A percentile compares a stretch with the other conserved stretches of the same genome.
phyloP scores from a whole-genome alignment of 768 basidiomycete genomes.

The Tricholoma terreum region DNA sequence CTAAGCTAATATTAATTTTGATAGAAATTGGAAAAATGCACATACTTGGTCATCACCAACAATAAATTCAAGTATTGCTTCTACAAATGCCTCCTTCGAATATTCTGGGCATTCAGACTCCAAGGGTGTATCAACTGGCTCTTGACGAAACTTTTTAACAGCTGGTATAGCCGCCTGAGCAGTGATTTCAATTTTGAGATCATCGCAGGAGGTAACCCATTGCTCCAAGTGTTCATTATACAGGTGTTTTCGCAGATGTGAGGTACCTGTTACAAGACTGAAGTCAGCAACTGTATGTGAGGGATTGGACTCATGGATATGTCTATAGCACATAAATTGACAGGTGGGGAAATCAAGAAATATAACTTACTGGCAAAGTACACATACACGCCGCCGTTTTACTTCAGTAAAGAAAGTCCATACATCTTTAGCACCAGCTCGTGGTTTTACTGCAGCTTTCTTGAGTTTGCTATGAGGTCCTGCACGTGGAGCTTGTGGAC shows the following conservation, averaged over 20 bases:
- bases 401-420: neutral
- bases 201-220: constrained; percentile 15
- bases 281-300: neutral
- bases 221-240: constrained; percentile 10
- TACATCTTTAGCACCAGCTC: neutral
- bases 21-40: neutral
- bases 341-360: neutral
- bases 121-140: too few relatives aligned
- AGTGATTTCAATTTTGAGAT: constrained; percentile 14
- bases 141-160: neutral
- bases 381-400: neutral
- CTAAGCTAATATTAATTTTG: neutral
- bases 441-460: neutral
- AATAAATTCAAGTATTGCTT: too few relatives aligned
- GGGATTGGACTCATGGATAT: neutral
- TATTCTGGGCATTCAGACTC: constrained; percentile 7
- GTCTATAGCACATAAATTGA: neutral
- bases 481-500: neutral
- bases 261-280: constrained; percentile 7
- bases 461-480: neutral
- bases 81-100: constrained; percentile 24
- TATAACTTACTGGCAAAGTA: constrained; percentile 10
- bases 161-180: constrained; percentile 9
- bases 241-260: constrained; percentile 5
- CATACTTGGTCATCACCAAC: too few relatives aligned